Evolutionary conservation across 2,329 filamentous ascomycete species (phyloP), one percentile per base, ranked within the genome.

Genomic region (Polytolypa hystricis): DNA sequence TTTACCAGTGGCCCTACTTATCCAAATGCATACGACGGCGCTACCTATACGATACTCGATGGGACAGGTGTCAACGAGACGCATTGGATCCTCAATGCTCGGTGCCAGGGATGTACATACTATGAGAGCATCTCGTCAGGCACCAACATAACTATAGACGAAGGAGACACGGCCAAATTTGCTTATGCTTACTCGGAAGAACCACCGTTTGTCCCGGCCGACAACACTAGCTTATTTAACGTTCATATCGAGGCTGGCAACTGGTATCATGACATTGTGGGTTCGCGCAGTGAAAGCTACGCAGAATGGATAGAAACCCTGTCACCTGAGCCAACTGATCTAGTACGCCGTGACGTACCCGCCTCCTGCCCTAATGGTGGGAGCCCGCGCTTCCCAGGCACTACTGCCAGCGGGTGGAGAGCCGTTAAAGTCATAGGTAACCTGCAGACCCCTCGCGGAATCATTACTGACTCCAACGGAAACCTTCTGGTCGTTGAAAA

Each of bases 401-500:
- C 12, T 16, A 35, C 25, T 10, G 33, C 21, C 4, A 23, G 15
- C 10, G 33, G 33, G n/a, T 35, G 33, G 33, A 10, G n/a, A 35
- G 61, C 60, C 4, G 56, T 61, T 37, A 56, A 70, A 8, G 63
- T 71, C 29, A 66, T 66, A 7, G 64, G 60, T 14, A 58, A 59
- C 7, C 48, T 71, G 27, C 56, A 52, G 17, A 50, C 52, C 12
- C 69, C 69, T 10, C 60, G 69, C 12, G 61, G 62, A 8, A 61
- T 72, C 30, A 50, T 57, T 8, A 67, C 71, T 44, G 69, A 72
- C 52, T 52, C 43, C 14, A 51, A 56, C 32, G 69, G 67, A 14
- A 62, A 63, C 39, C 51, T 71, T 25, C 55, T 72, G n/a, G 63
- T 72, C 4, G 60, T 71, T 15, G 62, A 70, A 51, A 52, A 57